Percentiles rank a stretch among this genome's conserved stretches.
Evolutionary conservation across 257 asterid genomes (phyloP).

Genomic region (Solanum arcanum): DNA sequence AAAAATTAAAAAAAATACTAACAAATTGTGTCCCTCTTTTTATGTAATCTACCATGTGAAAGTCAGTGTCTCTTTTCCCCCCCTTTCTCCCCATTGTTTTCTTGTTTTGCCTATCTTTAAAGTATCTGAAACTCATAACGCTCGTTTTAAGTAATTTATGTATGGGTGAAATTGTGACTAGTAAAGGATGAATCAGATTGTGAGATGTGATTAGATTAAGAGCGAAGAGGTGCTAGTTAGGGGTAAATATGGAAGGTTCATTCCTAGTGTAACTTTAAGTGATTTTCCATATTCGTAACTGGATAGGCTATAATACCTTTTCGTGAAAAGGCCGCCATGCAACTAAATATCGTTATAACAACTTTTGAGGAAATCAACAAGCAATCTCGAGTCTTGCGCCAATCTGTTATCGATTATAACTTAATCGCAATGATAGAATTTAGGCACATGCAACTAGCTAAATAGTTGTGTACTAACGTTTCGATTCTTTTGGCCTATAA

Average conservation of each 20-base stretch:
- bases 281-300: background rate
- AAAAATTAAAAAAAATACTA: background rate
- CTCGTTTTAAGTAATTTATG: too few relatives aligned
- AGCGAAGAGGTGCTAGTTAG: background rate
- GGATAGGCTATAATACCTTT: background rate
- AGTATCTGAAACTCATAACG: background rate
- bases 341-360: fast-evolving
- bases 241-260: background rate
- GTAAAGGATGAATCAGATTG: background rate
- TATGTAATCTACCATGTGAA: background rate
- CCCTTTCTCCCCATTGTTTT: background rate
- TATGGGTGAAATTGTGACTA: too few relatives aligned
- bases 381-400: background rate
- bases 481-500: background rate
- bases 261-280: background rate
- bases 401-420: too few relatives aligned
- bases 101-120: background rate
- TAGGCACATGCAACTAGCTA: background rate
- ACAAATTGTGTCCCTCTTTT: background rate
- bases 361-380: background rate
- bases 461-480: too few relatives aligned
- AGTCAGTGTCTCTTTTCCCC: background rate
- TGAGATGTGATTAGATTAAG: background rate
- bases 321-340: background rate
- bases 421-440: too few relatives aligned